These are phyloP conservation scores for Mrakia frigida DNA, from an alignment of 768 basidiomycete genomes.

Conservation along the genomic window DNA sequence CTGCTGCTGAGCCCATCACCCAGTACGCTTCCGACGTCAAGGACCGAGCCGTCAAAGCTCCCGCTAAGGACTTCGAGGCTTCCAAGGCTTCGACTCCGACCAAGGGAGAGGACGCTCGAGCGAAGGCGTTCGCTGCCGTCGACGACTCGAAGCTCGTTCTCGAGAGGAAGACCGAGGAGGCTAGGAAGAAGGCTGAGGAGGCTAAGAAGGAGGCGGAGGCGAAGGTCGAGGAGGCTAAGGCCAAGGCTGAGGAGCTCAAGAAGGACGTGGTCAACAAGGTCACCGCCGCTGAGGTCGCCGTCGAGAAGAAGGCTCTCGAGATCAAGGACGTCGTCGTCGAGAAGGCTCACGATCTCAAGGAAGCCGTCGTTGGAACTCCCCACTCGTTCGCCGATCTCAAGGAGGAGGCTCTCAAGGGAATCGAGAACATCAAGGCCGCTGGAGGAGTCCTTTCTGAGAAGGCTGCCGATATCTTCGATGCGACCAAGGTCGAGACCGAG, in stretches of 20 bases:
- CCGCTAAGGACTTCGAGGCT: background rate
- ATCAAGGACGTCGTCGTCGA: conserved; percentile 33
- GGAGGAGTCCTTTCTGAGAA: conserved; percentile 30
- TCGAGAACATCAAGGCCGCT: conserved; percentile 29
- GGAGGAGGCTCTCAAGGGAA: conserved; percentile 40
- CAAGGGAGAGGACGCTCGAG: conserved; percentile 20
- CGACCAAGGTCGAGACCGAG: conserved; percentile 51
- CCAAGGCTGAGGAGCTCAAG: conserved; percentile 33
- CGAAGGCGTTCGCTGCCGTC: conserved; percentile 11
- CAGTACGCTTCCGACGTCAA: conserved; percentile 16
- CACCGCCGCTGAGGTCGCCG: conserved; percentile 32
- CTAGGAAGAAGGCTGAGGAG: conserved; percentile 14
- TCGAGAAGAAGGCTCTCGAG: conserved; percentile 38
- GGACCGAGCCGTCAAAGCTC: conserved; percentile 11
- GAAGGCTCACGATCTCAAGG: conserved; percentile 34
- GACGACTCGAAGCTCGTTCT: conserved; percentile 26
- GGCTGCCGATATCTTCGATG: conserved; percentile 27
- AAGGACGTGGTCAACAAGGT: conserved; percentile 16
- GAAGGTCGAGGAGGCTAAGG: conserved; percentile 34
- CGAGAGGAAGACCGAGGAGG: conserved; percentile 2
- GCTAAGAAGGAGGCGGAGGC: background rate
- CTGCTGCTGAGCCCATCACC: background rate
- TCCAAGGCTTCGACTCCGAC: background rate
- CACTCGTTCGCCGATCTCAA: conserved; percentile 37
- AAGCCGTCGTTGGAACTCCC: conserved; percentile 47